Base-by-base conservation (phyloP, 495 filamentous ascomycete species). In the Talaromyces trachyspermus region DNA sequence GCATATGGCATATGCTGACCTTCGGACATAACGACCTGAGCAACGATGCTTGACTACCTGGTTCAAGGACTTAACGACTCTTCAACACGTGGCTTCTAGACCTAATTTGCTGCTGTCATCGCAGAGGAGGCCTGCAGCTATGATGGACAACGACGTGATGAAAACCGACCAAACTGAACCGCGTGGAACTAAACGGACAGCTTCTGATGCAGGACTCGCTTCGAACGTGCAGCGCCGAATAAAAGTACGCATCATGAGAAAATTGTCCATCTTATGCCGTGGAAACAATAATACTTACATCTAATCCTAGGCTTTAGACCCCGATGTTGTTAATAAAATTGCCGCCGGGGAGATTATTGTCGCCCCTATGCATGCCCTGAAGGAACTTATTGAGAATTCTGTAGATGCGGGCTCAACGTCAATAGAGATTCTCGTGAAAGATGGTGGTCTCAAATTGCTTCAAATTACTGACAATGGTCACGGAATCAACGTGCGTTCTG, bases 331-430 rank as follows among this genome's bases (percentile, higher is more conserved):
- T 48, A 97, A 97, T 70, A 97, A 96, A 68, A 99, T 99, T 55
- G 94, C 94, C 6, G 94, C 94, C n/a, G 94, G 94, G 12, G 94
- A 99, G 61, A 99, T 97, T 51, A 97, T 99, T 43, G 89, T 97
- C 43, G 92, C 94, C 9, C 94, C 94, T 18, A 89, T 97, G 49
- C 88, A 99, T 61, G 94, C 94, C 15, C 66, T 99, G 24, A 99
- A 99, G 69, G 94, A 99, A 63, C 70, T 99, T 38, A 95, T 97
- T 10, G 94, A 99, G 58, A 99, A 99, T 54, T 82, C 94, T 6
- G 94, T 99, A 26, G 94, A 99, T 66, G 94, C 94, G 23, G 90
- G 94, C 14, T 88, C 92, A 2, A 95, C 92, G 1, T 82, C 83
- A 4, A 69, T 99, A 32, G 94, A 99, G 59, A 83, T 99, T 37